Conservation (phyloP, 768 basidiomycete genomes). For the Gymnopilus dilepis region DNA sequence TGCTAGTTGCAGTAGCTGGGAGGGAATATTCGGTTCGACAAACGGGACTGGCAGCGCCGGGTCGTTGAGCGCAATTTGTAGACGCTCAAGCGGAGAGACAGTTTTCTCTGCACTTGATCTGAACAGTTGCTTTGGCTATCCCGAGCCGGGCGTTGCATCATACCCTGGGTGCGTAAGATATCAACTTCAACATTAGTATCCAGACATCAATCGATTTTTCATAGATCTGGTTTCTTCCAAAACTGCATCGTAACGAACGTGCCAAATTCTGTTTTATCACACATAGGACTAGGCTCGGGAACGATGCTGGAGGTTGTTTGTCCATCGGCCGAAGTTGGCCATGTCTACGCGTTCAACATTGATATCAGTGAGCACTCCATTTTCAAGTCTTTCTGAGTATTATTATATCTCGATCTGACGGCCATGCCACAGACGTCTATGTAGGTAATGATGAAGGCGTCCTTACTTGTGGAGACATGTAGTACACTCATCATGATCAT, state of each 20-base stretch:
- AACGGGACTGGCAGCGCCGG: not conserved
- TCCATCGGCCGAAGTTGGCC: no score
- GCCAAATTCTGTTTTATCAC: not conserved
- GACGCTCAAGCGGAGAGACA: not conserved
- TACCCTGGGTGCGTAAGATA: not conserved
- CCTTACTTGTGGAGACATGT: no score
- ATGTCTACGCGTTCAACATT: no score
- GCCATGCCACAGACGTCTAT: no score
- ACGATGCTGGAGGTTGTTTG: not conserved
- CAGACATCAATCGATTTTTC: not conserved
- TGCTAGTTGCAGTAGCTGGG: not conserved
- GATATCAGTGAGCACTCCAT: no score
- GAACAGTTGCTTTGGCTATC: slow-evolving; percentile 6
- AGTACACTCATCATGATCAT: no score
- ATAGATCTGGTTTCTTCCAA: not conserved
- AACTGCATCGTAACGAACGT: not conserved
- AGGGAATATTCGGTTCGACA: slow-evolving; percentile 1
- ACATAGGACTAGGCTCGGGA: not conserved
- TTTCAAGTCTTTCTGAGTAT: no score
- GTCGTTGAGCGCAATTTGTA: not conserved
- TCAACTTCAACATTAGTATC: no score
- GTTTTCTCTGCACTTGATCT: slow-evolving; percentile 2
- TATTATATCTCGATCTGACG: no score
- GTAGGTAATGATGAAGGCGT: no score
- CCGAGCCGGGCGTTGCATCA: not conserved